Percentiles rank a stretch among this genome's conserved stretches.
Conservation (phyloP, 2,329 filamentous ascomycete species). For the Fusarium cicatricum region DNA sequence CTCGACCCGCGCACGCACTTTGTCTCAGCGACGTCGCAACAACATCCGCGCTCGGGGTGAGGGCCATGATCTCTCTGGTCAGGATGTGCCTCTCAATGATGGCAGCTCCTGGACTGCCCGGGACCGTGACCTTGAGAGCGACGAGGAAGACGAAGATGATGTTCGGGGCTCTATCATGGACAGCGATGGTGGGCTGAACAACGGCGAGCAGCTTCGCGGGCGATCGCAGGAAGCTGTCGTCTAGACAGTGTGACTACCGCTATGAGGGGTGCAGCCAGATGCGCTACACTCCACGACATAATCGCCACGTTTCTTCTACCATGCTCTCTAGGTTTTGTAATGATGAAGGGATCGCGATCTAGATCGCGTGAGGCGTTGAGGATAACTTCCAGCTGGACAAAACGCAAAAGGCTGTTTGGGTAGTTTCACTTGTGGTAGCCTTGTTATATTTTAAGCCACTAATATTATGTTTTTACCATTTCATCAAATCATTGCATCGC, state of each 20-base stretch:
- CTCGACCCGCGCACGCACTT: slow-evolving; percentile 84
- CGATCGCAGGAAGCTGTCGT: slow-evolving; percentile 61
- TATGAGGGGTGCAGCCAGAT: slow-evolving; percentile 11
- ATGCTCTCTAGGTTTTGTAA: slow-evolving; percentile 17
- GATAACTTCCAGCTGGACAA: slow-evolving; percentile 30
- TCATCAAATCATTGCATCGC: slow-evolving; percentile 15
- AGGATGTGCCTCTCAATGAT: slow-evolving; percentile 81
- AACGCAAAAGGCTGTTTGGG: slow-evolving; percentile 38
- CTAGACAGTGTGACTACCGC: slow-evolving; percentile 42
- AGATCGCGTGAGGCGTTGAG: slow-evolving; percentile 42
- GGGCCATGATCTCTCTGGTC: slow-evolving; percentile 81
- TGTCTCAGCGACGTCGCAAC: slow-evolving; percentile 84
- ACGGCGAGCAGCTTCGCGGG: slow-evolving; percentile 65
- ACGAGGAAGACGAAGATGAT: slow-evolving; percentile 70
- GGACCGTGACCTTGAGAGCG: slow-evolving; percentile 68
- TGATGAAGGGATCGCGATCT: slow-evolving; percentile 34
- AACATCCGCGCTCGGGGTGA: slow-evolving; percentile 74
- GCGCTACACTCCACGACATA: background rate
- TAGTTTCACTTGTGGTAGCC: slow-evolving; percentile 36
- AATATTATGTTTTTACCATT: slow-evolving; percentile 32
- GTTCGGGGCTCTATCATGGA: slow-evolving; percentile 59
- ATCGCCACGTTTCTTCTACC: background rate
- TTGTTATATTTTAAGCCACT: slow-evolving; percentile 42
- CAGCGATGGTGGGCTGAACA: slow-evolving; percentile 61
- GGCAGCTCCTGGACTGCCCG: slow-evolving; percentile 87